A percentile compares a stretch with the other conserved stretches of the same genome.
These are phyloP conservation scores for Diplosphaera chodatii DNA, from an alignment of 139 green algal species.

Conservation along the genomic window DNA sequence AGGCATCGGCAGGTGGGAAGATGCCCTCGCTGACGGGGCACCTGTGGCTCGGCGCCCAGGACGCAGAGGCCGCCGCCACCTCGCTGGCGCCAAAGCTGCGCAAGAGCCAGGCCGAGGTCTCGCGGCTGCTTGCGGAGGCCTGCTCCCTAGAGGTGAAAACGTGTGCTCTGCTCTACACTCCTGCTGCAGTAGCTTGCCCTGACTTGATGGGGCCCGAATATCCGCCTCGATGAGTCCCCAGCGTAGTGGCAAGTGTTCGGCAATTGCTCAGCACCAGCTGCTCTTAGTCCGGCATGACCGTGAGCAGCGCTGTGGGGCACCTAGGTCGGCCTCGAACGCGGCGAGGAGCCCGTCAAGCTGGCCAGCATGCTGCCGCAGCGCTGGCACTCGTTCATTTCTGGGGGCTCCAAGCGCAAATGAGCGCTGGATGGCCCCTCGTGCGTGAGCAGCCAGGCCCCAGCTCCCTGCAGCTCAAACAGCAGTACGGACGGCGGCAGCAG, in stretches of 20 bases:
- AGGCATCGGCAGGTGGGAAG: neutral
- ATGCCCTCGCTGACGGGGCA: conserved; percentile 20
- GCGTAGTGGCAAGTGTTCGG: too few species aligned
- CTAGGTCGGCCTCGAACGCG: conserved; percentile 1
- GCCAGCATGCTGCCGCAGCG: conserved; percentile 75
- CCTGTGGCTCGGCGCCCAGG: conserved; percentile 77
- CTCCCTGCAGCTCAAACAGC: too few species aligned
- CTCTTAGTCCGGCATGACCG: too few species aligned
- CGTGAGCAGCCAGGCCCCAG: neutral
- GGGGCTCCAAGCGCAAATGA: conserved; percentile 4
- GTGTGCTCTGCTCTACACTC: too few species aligned
- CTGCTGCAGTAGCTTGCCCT: too few species aligned
- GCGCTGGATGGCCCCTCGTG: neutral
- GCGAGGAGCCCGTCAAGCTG: conserved; percentile 51
- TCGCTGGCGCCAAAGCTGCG: conserved; percentile 74
- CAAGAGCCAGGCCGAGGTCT: conserved; percentile 53
- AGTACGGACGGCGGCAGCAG: neutral
- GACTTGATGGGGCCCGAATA: too few species aligned
- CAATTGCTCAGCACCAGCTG: too few species aligned
- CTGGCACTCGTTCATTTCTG: conserved; percentile 80
- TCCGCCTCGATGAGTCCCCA: too few species aligned
- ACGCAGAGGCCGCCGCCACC: conserved; percentile 55
- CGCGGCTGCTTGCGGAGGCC: conserved; percentile 70
- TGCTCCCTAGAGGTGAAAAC: conserved; percentile 55
- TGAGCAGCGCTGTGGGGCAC: neutral